Base-by-base conservation (phyloP, 164 flowering plant species). In the Brasenia schreberi region DNA sequence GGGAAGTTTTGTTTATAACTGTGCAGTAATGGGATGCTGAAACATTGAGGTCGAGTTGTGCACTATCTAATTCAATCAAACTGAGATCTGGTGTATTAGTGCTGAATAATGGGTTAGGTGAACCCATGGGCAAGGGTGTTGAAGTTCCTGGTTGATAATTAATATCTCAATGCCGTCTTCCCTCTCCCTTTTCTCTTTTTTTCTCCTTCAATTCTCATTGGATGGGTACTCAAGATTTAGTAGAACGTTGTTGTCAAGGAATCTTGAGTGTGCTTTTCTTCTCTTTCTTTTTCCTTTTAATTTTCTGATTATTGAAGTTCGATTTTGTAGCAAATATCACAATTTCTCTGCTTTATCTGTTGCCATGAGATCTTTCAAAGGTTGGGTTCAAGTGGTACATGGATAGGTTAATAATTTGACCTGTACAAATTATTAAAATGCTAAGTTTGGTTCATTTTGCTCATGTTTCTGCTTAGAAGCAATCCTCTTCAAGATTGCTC, bases 21-120 rank as follows among this genome's bases (percentile, higher is more conserved):
- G 80, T 63, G 75, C 77, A 0, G 80, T 77, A 71, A 77, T 77
- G 80, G 75, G 73, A 42, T 77, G 77, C 71, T 77, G 64, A 77
- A 44, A 68, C 18, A 60, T 65, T 27, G 5, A 52, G 42, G 65
- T 65, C 42, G 58, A 42, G 66, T 62, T 70, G 62, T 66, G 43
- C 62, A 70, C 64, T 69, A 64, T 69, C 42, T 62, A 56, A n/a
- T 60, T n/a, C 58, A 45, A 2, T 45, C 53, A 45, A 45, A 45
- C 53, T 45, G 53, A 45, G 53, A 12, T 45, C 7, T 45, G 53
- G 11, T 45, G 53, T 45, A 45, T 45, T 7, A 45, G 53, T 45
- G 53, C 53, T 45, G 53, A 45, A 45, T 45, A 45, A 45, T 45
- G 53, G 53, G 53, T 45, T 60, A 7, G 68, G 63, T n/a, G 44